Conservation (phyloP, 164 flowering plant genomes). For the Liriodendron chinense region DNA sequence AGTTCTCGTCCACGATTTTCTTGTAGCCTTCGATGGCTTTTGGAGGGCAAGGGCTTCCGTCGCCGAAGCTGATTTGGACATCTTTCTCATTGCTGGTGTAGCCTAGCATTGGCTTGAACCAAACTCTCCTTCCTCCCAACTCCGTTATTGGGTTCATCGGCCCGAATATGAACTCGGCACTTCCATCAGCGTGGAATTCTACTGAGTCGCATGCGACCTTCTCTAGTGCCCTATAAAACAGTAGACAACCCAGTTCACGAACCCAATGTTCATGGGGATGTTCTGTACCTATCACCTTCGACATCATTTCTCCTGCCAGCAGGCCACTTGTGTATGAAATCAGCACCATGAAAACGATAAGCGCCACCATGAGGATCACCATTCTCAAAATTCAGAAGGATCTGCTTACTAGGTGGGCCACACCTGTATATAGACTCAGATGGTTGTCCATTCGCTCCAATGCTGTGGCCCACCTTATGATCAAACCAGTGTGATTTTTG, state of each 20-base stretch:
- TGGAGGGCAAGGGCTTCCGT: background rate
- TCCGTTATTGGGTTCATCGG: conserved; percentile 4
- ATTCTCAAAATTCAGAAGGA: too few species aligned
- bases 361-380: too few species aligned
- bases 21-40: background rate
- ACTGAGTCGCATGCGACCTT: conserved; percentile 6
- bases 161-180: conserved; percentile 9
- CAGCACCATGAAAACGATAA: too few species aligned
- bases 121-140: conserved; percentile 7
- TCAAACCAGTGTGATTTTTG: too few species aligned
- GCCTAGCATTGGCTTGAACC: conserved; percentile 10
- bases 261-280: background rate
- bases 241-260: background rate
- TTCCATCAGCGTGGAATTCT: conserved; percentile 2
- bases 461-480: too few species aligned
- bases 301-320: too few species aligned
- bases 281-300: too few species aligned
- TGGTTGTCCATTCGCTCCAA: too few species aligned
- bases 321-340: too few species aligned
- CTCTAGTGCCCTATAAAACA: background rate
- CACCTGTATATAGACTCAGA: too few species aligned
- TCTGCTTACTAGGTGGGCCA: too few species aligned
- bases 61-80: background rate
- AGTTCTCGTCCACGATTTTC: conserved; percentile 4
- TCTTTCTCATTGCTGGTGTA: conserved; percentile 1